Evolutionary conservation across 2,329 filamentous ascomycete genomes (phyloP).

Genomic region (Ambrosiella beaveri): DNA sequence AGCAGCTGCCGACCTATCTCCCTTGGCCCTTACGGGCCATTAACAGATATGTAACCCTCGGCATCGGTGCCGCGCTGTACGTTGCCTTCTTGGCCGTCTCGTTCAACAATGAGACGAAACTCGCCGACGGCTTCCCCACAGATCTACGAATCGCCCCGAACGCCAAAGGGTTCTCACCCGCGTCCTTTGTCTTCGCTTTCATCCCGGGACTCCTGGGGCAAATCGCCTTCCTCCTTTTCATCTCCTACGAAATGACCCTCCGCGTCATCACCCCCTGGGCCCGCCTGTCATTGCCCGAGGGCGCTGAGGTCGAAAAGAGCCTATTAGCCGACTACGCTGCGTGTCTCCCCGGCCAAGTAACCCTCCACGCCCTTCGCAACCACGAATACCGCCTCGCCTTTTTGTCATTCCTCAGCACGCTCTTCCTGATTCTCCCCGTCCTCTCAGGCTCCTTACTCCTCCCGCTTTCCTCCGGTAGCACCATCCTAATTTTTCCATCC

Average conservation of each 20-base stretch:
- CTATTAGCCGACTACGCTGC: slow-evolving; percentile 56
- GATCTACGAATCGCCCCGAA: slow-evolving; percentile 43
- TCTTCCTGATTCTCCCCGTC: slow-evolving; percentile 47
- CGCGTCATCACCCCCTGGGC: slow-evolving; percentile 54
- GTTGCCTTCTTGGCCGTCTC: slow-evolving; percentile 59
- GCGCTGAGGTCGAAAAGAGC: slow-evolving; percentile 42
- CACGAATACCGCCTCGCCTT: slow-evolving; percentile 49
- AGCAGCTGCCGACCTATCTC: slow-evolving; percentile 40
- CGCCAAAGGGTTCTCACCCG: slow-evolving; percentile 55
- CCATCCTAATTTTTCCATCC: slow-evolving; percentile 52
- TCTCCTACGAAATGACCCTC: slow-evolving; percentile 47
- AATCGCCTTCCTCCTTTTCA: slow-evolving; percentile 48
- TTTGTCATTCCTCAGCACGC: slow-evolving; percentile 26
- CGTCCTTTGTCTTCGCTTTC: slow-evolving; percentile 77
- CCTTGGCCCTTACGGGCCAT: slow-evolving; percentile 59
- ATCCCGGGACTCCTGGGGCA: slow-evolving; percentile 51
- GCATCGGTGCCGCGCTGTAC: slow-evolving; percentile 43
- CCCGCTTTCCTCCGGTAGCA: slow-evolving; percentile 41
- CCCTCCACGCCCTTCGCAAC: slow-evolving; percentile 39
- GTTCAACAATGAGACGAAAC: slow-evolving; percentile 51
- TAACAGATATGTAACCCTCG: slow-evolving; percentile 47
- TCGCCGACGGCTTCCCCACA: slow-evolving; percentile 56
- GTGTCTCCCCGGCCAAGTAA: slow-evolving; percentile 43
- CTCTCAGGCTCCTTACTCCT: slow-evolving; percentile 57
- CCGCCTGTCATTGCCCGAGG: slow-evolving; percentile 38